Evolutionary conservation across 2,329 filamentous ascomycete genomes (phyloP).

Genomic region (Colletotrichum tropicicola): DNA sequence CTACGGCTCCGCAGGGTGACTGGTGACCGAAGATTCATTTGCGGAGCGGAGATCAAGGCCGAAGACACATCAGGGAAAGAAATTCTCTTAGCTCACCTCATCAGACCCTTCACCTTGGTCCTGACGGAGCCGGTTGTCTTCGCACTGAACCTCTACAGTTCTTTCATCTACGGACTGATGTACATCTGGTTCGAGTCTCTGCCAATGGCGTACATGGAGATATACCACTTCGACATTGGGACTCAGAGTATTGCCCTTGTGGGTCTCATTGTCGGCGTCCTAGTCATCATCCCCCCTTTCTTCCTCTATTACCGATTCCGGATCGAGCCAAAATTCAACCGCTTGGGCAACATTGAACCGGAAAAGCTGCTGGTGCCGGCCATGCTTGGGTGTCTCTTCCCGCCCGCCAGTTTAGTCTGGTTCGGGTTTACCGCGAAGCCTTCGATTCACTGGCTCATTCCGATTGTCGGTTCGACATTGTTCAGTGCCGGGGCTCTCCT

Average conservation of each 20-base stretch:
- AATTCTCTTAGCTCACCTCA: constrained; percentile 20
- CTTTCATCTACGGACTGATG: constrained; percentile 22
- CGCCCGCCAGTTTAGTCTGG: constrained; percentile 17
- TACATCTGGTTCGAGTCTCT: constrained; percentile 27
- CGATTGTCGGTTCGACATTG: constrained; percentile 12
- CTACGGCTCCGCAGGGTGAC: constrained; percentile 31
- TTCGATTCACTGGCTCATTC: background rate
- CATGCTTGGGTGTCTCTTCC: constrained; percentile 12
- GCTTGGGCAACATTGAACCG: constrained; percentile 5
- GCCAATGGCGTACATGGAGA: background rate
- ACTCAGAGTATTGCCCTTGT: background rate
- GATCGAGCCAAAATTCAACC: constrained; percentile 13
- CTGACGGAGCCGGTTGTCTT: constrained; percentile 22
- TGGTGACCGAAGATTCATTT: constrained; percentile 20
- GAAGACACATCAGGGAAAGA: constrained; percentile 26
- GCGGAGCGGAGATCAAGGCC: constrained; percentile 26
- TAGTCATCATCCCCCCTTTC: constrained; percentile 8
- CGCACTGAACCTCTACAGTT: constrained; percentile 10
- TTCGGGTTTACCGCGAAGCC: constrained; percentile 20
- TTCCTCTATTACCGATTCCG: constrained; percentile 18
- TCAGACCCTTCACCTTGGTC: constrained; percentile 17
- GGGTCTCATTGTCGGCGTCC: constrained; percentile 18
- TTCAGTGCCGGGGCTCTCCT: constrained; percentile 12
- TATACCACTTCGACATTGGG: constrained; percentile 30
- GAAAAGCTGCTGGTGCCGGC: constrained; percentile 8